Evolutionary conservation across 805 yeast genomes (phyloP), one percentile per base, ranked within the genome.

Genomic region (Lachancea sp.): DNA sequence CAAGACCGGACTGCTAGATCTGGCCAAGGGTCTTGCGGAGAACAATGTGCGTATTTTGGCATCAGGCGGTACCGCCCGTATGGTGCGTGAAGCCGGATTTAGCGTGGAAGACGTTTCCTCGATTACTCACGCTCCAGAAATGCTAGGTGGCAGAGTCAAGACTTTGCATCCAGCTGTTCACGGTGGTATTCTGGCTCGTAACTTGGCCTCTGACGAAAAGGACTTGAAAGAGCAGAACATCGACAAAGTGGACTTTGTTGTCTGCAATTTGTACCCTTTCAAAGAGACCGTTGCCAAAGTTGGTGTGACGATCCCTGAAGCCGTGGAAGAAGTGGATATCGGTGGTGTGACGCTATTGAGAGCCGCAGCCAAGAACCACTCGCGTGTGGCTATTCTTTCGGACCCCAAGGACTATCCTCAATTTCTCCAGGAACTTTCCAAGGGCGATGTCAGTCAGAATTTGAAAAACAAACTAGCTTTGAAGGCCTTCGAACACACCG

Each of bases 101-200:
- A 91, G 95, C 37, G 98, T 93, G 15, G 96, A 91, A 55, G 99
- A 93, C 62, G 96, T 93, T 34, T 82, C 95, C 34, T 66, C 93
- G 48, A 88, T 93, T 66, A 93, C 99, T 31, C 96, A 93, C 63
- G 98, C 98, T 34, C 99, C 99, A 43, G 99, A 93, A 70, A 93
- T 93, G 96, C 76, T 93, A 56, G 96, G 97, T 52, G 99, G 99
- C 53, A 80, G 99, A 71, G 99, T 93, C 58, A 93, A 93, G 74
- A 93, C 99, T 49, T 75, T 93, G 59, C 99, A 93, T 67, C 99
- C 99, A 34, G 99, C 98, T 26, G 96, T 93, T 50, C 99, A 93
- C 67, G 99, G 96, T 59, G 95, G 95, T 63, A 93, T 93, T 60
- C 77, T 93, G 56, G 98, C 99, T 42, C 81, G 98, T 73, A 79